A percentile compares a stretch with the other conserved stretches of the same genome.
Evolutionary conservation across 2,329 filamentous ascomycete genomes (phyloP).

Genomic region (Fusarium beomiforme): DNA sequence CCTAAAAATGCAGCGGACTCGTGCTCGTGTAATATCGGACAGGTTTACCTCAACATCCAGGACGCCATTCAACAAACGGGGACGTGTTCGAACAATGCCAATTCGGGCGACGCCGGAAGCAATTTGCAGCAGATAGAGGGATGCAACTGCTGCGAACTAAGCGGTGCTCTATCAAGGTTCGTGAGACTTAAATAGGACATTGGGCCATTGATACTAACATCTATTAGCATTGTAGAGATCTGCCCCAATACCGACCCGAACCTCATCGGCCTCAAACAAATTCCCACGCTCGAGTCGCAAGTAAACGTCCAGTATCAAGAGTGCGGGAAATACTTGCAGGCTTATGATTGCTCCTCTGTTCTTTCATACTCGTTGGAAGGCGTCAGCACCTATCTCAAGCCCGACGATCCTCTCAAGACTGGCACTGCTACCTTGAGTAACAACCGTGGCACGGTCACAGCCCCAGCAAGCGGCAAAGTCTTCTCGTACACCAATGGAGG

Average conservation of each 20-base stretch:
- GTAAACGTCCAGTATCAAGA: neutral
- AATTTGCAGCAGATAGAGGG: neutral
- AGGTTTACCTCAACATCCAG: neutral
- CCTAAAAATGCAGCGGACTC: neutral
- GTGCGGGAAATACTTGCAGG: neutral
- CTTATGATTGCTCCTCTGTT: neutral
- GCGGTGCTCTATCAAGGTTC: neutral
- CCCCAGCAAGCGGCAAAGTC: neutral
- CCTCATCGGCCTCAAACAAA: neutral
- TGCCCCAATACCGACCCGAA: neutral
- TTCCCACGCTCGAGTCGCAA: neutral
- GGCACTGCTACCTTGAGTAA: neutral
- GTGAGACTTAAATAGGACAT: accelerated
- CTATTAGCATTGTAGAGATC: neutral
- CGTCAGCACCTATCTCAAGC: neutral
- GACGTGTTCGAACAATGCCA: neutral
- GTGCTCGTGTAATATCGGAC: neutral
- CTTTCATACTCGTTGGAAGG: neutral
- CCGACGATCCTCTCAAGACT: neutral
- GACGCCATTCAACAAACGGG: neutral
- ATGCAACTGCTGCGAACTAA: neutral
- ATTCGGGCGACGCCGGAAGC: neutral
- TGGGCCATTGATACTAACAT: neutral
- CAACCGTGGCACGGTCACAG: neutral
- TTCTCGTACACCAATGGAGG: neutral